Evolutionary conservation across 2,329 filamentous ascomycete genomes (phyloP).

Genomic region (Fusarium sp.): DNA sequence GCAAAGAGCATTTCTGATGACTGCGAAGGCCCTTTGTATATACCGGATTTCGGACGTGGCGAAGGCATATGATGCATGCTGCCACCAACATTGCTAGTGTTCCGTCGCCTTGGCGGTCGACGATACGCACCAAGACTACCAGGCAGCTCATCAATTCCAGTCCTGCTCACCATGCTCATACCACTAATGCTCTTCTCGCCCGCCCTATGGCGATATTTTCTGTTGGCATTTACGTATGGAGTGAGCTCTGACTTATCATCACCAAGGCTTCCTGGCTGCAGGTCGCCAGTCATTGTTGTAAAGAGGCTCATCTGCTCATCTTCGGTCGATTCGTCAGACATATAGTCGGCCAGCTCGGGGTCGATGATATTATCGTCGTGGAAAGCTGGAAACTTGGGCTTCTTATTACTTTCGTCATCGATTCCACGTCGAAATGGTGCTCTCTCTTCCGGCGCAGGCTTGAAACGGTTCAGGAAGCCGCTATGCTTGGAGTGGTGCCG

Average conservation of each 20-base stretch:
- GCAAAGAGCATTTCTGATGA: conserved; percentile 66
- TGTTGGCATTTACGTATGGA: conserved; percentile 77
- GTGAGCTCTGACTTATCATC: conserved; percentile 80
- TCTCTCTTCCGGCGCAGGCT: conserved; percentile 78
- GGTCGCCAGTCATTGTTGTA: conserved; percentile 77
- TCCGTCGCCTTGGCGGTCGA: conserved; percentile 78
- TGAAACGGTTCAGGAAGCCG: conserved; percentile 84
- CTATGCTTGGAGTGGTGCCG: conserved; percentile 86
- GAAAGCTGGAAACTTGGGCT: conserved; percentile 84
- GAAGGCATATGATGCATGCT: conserved; percentile 77
- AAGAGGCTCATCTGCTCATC: conserved; percentile 93
- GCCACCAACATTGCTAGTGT: conserved; percentile 85
- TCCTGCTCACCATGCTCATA: conserved; percentile 76
- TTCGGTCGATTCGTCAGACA: conserved; percentile 95
- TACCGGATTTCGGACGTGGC: conserved; percentile 72
- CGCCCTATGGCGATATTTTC: conserved; percentile 78
- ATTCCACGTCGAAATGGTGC: conserved; percentile 86
- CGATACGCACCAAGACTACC: conserved; percentile 70
- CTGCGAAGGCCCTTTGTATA: conserved; percentile 67
- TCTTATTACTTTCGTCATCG: conserved; percentile 74
- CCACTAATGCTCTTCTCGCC: conserved; percentile 82
- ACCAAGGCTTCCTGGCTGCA: conserved; percentile 75
- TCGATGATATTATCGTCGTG: conserved; percentile 99
- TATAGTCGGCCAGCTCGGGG: conserved; percentile 92
- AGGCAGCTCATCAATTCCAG: conserved; percentile 72